A percentile compares a stretch with the other conserved stretches of the same genome.
These are phyloP conservation scores for Penicillium sp. DNA, from an alignment of 2,329 filamentous ascomycete genomes.

Conservation along the genomic window DNA sequence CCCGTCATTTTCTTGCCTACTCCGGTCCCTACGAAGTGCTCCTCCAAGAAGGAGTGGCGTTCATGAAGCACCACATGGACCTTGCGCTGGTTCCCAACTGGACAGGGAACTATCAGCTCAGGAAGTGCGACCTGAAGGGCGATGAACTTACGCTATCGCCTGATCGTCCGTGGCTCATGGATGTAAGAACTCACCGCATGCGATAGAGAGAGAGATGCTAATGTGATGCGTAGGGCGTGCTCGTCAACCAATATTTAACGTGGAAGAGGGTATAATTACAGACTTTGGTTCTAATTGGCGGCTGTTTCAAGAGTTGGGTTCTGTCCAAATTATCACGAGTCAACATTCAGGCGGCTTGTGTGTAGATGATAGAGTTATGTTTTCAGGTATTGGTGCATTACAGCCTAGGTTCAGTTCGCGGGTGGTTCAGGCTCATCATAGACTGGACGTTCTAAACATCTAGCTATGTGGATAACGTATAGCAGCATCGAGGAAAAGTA, in stretches of 20 bases:
- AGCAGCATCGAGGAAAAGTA: too few relatives aligned
- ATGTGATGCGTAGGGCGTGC: background rate
- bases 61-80: slow-evolving; percentile 1
- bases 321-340: too few relatives aligned
- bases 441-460: too few relatives aligned
- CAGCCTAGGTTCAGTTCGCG: too few relatives aligned
- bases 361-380: too few relatives aligned
- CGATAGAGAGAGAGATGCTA: background rate
- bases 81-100: background rate
- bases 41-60: background rate
- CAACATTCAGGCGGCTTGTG: too few relatives aligned
- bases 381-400: too few relatives aligned
- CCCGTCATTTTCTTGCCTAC: background rate
- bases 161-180: background rate
- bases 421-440: too few relatives aligned
- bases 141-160: background rate
- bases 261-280: too few relatives aligned
- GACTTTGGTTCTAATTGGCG: too few relatives aligned
- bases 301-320: too few relatives aligned
- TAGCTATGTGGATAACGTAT: too few relatives aligned
- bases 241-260: background rate
- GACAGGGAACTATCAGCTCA: background rate
- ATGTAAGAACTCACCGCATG: background rate
- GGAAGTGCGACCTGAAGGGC: background rate
- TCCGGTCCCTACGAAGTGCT: slow-evolving; percentile 1